phyloP scores from a whole-genome alignment of 192 early-diverging fungal genomes.

The Entomortierella beljakovae region DNA sequence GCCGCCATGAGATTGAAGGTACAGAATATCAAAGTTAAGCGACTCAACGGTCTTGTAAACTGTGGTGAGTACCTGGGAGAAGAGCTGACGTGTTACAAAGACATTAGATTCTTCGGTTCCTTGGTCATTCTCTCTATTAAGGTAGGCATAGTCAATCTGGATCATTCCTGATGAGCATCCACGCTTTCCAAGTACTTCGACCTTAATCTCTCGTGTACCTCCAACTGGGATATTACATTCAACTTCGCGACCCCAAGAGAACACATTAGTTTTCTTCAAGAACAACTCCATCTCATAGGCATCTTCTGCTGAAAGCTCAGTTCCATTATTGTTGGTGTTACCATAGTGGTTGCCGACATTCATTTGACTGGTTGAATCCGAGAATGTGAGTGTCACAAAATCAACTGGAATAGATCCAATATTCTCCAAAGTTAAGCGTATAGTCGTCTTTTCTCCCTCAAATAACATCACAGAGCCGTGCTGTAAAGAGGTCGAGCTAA shows the following conservation, averaged over 20 bases:
- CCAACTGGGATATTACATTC: constrained; percentile 60
- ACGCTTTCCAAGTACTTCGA: constrained; percentile 81
- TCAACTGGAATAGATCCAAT: constrained; percentile 79
- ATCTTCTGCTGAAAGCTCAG: constrained; percentile 71
- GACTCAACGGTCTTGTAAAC: constrained; percentile 73
- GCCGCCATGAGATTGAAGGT: constrained; percentile 59
- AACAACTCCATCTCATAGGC: constrained; percentile 82
- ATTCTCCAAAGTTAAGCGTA: constrained; percentile 77
- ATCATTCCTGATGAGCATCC: constrained; percentile 76
- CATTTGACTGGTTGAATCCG: constrained; percentile 61
- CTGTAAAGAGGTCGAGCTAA: constrained; percentile 67
- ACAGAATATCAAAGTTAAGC: constrained; percentile 74
- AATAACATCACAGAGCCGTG: constrained; percentile 84
- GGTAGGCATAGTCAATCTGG: constrained; percentile 77
- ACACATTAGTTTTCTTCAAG: constrained; percentile 65
- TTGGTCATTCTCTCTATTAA: constrained; percentile 44
- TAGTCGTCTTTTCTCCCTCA: constrained; percentile 80
- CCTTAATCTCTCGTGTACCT: constrained; percentile 64
- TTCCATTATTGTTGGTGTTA: constrained; percentile 34
- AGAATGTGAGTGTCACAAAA: constrained; percentile 71
- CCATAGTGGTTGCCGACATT: constrained; percentile 12
- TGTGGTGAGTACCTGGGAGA: constrained; percentile 75
- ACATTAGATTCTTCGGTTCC: constrained; percentile 29
- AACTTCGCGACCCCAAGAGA: constrained; percentile 65
- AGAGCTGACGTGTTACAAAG: constrained; percentile 76